phyloP scores from a whole-genome alignment of 2,329 filamentous ascomycete species.

The Trichoderma brevicompactum region DNA sequence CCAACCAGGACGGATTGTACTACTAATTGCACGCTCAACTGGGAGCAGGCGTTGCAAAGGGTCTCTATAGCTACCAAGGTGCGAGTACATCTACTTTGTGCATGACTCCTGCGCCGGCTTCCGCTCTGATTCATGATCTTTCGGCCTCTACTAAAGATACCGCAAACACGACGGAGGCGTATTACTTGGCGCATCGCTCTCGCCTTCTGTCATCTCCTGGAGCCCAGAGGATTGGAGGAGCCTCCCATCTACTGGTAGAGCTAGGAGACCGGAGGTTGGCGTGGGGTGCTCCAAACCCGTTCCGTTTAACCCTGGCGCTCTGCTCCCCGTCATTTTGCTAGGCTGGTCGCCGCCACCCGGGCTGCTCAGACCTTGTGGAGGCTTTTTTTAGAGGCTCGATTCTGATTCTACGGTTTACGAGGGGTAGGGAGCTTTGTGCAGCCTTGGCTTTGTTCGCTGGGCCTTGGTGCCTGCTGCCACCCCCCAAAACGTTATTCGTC shows the following conservation, averaged over 20 bases:
- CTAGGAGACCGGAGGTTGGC: conserved; percentile 24
- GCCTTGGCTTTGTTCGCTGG: conserved; percentile 22
- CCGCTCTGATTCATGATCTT: conserved; percentile 8
- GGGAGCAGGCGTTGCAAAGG: conserved; percentile 1
- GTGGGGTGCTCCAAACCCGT: conserved; percentile 28
- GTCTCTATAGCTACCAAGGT: conserved; percentile 1
- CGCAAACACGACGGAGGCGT: conserved; percentile 2
- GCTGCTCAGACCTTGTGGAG: conserved; percentile 25
- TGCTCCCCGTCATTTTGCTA: conserved; percentile 27
- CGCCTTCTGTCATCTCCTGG: neutral
- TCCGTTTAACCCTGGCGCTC: conserved; percentile 27
- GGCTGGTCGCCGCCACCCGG: conserved; percentile 28
- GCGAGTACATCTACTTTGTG: neutral
- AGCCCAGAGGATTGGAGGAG: conserved; percentile 18
- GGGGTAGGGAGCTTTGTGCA: conserved; percentile 3
- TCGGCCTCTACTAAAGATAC: neutral
- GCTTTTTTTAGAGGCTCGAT: conserved; percentile 26
- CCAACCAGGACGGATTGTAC: neutral
- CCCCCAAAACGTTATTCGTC: conserved; percentile 17
- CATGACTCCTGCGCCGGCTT: neutral
- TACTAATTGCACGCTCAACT: neutral
- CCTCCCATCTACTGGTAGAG: conserved; percentile 23
- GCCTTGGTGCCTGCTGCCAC: conserved; percentile 21
- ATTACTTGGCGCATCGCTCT: neutral
- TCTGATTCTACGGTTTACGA: conserved; percentile 27